Evolutionary conservation across 164 flowering plant species (phyloP), one percentile per base, ranked within the genome.

Genomic region (Aristolochia californica): DNA sequence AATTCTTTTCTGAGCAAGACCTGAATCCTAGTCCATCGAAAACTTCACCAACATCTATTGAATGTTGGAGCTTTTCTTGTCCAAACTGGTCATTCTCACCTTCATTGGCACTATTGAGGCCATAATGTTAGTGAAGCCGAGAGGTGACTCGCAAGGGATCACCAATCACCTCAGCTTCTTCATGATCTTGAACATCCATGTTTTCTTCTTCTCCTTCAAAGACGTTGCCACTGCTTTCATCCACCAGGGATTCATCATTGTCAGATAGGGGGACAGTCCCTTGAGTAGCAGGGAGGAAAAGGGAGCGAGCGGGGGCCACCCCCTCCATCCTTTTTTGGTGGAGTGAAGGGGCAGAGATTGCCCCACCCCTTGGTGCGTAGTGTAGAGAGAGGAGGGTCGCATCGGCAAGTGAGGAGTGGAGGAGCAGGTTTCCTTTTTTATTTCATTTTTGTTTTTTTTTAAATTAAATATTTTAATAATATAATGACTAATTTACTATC

Each of bases 221-320:
- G 87, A 85, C 40, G 89, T 84, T 4, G 87, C 83, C 64, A 87
- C 94, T 0, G 89, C 88, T 17, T 82, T 83, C 70, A 80, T 83
- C 52, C 89, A 83, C 57, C 89, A 86, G 53, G 82, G 94, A 55
- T 80, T 72, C 69, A 80, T 86, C 45, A 83, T 83, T 63, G 57
- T 86, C 38, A 80, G 84, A 0, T n/a, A n/a, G n/a, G n/a, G n/a
- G n/a, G n/a, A n/a, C n/a, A n/a, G n/a, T n/a, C n/a, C n/a, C n/a
- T n/a, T n/a, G n/a, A n/a, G n/a, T n/a, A n/a, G n/a, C n/a, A n/a
- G n/a, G n/a, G n/a, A n/a, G n/a, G n/a, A n/a, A n/a, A n/a, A n/a
- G n/a, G n/a, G n/a, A n/a, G n/a, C n/a, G n/a, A n/a, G n/a, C n/a
- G n/a, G n/a, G n/a, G n/a, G n/a, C n/a, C n/a, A n/a, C n/a, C n/a